A percentile compares a stretch with the other conserved stretches of the same genome.
These are phyloP conservation scores for Daldinia vernicosa DNA, from an alignment of 495 filamentous ascomycete species.

Conservation along the genomic window DNA sequence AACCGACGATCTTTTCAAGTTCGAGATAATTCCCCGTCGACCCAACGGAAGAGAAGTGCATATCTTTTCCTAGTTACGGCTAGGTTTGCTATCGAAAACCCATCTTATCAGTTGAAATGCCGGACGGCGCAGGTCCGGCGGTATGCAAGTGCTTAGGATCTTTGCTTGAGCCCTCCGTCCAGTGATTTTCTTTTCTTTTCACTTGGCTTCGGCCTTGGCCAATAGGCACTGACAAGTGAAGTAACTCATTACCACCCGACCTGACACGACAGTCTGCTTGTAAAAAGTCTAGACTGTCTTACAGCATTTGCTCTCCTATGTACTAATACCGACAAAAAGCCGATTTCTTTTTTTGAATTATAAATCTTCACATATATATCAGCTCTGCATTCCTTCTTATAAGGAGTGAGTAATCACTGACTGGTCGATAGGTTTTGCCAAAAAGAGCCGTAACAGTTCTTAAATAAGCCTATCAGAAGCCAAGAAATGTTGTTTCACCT, in stretches of 20 bases:
- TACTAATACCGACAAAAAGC: not conserved
- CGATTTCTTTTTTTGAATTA: constrained; percentile 4
- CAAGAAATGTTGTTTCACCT: constrained; percentile 24
- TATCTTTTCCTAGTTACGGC: constrained; percentile 18
- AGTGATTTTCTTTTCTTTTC: constrained; percentile 23
- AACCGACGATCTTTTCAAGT: constrained; percentile 27
- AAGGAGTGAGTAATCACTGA: not conserved
- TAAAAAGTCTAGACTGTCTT: not conserved
- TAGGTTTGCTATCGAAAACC: constrained; percentile 17
- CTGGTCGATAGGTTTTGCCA: constrained; percentile 5
- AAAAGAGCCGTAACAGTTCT: constrained; percentile 26
- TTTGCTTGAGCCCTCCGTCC: constrained; percentile 31
- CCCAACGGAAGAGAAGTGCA: constrained; percentile 3
- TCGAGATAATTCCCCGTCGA: constrained; percentile 17
- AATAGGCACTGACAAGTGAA: constrained; percentile 9
- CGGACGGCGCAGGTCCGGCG: constrained; percentile 14
- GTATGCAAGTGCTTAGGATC: constrained; percentile 30
- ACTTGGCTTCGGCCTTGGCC: not conserved
- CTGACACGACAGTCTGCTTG: constrained; percentile 23
- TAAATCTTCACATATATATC: not conserved
- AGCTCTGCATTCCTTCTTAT: not conserved
- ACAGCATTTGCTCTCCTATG: not conserved
- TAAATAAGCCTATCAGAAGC: constrained; percentile 27
- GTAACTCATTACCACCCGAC: constrained; percentile 2
- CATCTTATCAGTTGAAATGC: constrained; percentile 23